Conservation (phyloP, 2,329 filamentous ascomycete species). For the Bisporella sp. region DNA sequence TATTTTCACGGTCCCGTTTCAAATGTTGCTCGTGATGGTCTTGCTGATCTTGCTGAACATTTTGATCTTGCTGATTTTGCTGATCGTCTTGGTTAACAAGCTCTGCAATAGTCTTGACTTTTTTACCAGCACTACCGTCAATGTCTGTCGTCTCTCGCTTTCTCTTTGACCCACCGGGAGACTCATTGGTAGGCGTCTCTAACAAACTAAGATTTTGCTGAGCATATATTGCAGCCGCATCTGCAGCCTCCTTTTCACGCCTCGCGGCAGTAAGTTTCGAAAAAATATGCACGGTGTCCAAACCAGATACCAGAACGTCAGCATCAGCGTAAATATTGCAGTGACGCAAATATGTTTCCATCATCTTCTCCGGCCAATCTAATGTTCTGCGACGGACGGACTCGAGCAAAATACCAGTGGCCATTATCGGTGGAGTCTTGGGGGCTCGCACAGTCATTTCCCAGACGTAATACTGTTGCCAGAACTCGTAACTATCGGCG, state of each 20-base stretch:
- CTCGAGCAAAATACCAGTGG: conserved; percentile 69
- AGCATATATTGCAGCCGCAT: conserved; percentile 47
- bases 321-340: conserved; percentile 88
- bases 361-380: conserved; percentile 70
- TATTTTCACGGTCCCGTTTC: conserved; percentile 86
- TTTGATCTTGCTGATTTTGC: too few relatives aligned
- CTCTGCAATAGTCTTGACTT: conserved; percentile 40
- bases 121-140: conserved; percentile 56
- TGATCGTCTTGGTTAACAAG: conserved; percentile 15
- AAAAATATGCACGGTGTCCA: conserved; percentile 66
- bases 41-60: conserved; percentile 23
- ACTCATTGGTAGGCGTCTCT: conserved; percentile 23
- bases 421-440: conserved; percentile 52
- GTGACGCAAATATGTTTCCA: conserved; percentile 69
- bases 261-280: conserved; percentile 56
- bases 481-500: conserved; percentile 82
- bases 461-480: conserved; percentile 87
- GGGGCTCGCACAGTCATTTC: conserved; percentile 56
- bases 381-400: conserved; percentile 57
- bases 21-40: conserved; percentile 32
- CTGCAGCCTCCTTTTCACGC: conserved; percentile 57
- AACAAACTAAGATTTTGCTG: conserved; percentile 24
- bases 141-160: conserved; percentile 58
- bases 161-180: conserved; percentile 47
- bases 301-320: conserved; percentile 63